Conservation (phyloP, 192 early-diverging fungal species). For the Piromyces sp. region DNA sequence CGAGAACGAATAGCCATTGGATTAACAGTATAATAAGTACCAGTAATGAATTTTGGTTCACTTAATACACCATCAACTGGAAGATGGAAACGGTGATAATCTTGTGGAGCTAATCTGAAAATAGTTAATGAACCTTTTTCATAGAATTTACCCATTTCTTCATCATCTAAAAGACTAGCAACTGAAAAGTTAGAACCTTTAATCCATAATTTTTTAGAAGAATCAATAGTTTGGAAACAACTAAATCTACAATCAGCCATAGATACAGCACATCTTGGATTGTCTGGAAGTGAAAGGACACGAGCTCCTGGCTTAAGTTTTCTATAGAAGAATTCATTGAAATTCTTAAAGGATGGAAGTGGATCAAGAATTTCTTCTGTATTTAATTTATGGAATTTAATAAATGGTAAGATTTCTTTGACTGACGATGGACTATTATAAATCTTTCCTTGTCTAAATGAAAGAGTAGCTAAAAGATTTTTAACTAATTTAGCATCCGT, state of each 20-base stretch:
- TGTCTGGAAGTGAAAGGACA: slow-evolving; percentile 11
- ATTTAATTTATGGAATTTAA: slow-evolving; percentile 49
- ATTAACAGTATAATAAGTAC: slow-evolving; percentile 67
- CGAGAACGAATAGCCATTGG: slow-evolving; percentile 61
- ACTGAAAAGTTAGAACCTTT: slow-evolving; percentile 58
- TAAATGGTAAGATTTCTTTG: slow-evolving; percentile 50
- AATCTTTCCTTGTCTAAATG: slow-evolving; percentile 48
- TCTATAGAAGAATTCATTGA: slow-evolving; percentile 78
- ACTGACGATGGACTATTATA: slow-evolving; percentile 44
- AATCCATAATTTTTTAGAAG: slow-evolving; percentile 59
- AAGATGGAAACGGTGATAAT: slow-evolving; percentile 67
- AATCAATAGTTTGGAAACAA: slow-evolving; percentile 41
- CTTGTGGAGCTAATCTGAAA: slow-evolving; percentile 65
- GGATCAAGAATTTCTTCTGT: slow-evolving; percentile 51
- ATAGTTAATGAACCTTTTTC: slow-evolving; percentile 46
- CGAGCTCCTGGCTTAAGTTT: slow-evolving; percentile 51
- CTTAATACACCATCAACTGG: slow-evolving; percentile 50
- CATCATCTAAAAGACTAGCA: slow-evolving; percentile 26
- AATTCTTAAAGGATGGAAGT: slow-evolving; percentile 43
- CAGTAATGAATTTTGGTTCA: slow-evolving; percentile 26
- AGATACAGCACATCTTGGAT: slow-evolving; percentile 39
- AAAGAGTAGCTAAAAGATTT: slow-evolving; percentile 25
- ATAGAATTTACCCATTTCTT: slow-evolving; percentile 21
- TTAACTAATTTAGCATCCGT: slow-evolving; percentile 15
- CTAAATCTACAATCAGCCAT: slow-evolving; percentile 60